Conservation (phyloP, 208 protist species). For the Angomonas deanei region DNA sequence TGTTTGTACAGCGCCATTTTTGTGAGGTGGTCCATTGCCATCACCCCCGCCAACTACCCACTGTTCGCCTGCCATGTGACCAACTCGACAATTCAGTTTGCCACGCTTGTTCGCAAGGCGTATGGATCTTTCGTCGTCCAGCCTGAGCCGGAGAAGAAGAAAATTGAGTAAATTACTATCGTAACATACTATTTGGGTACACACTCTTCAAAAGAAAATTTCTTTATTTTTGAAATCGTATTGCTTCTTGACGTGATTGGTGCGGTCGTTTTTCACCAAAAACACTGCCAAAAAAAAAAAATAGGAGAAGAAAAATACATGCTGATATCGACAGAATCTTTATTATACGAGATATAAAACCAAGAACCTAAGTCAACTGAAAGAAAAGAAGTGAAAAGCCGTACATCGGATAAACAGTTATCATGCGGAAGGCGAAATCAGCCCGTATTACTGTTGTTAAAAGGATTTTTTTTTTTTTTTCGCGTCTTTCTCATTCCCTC, state of each 20-base stretch:
- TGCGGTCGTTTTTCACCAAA: too few species aligned
- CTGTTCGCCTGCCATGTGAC: slow-evolving; percentile 80
- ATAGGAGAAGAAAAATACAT: not conserved
- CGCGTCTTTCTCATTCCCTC: slow-evolving; percentile 7
- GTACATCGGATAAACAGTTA: too few species aligned
- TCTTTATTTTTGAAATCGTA: too few species aligned
- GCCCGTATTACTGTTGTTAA: not conserved
- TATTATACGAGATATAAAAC: too few species aligned
- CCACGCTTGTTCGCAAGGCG: slow-evolving; percentile 43
- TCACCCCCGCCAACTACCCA: slow-evolving; percentile 83
- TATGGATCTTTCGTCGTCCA: slow-evolving; percentile 14
- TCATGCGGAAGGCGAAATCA: too few species aligned
- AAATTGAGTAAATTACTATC: slow-evolving; percentile 4
- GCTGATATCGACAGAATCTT: not conserved
- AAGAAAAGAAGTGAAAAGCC: too few species aligned
- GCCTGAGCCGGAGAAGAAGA: slow-evolving; percentile 7
- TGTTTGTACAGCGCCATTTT: slow-evolving; percentile 78
- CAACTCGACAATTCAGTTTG: slow-evolving; percentile 68
- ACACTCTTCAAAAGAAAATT: slow-evolving; percentile 13
- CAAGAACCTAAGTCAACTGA: too few species aligned
- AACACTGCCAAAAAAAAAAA: not conserved
- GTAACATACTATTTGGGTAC: not conserved
- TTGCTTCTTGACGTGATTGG: too few species aligned
- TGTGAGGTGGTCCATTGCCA: slow-evolving; percentile 79
- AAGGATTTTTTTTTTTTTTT: slow-evolving; percentile 12